Evolutionary conservation across 2,329 filamentous ascomycete genomes (phyloP).

Genomic region (Paecilomyces sp.): DNA sequence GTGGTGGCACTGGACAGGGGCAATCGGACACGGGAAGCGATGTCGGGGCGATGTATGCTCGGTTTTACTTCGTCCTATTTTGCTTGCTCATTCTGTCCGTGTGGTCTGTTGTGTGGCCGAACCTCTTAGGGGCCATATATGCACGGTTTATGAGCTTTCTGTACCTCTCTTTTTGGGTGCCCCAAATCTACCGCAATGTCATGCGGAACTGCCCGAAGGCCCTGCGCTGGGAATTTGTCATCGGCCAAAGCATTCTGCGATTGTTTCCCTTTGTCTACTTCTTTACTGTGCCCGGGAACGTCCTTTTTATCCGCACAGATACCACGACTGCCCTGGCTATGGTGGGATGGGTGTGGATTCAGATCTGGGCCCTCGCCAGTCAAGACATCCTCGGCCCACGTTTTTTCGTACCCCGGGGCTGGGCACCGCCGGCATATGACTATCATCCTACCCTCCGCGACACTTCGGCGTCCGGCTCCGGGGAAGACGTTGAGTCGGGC

Average conservation of each 20-base stretch:
- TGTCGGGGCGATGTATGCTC: conserved; percentile 53
- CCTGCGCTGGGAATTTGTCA: conserved; percentile 82
- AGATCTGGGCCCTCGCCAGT: conserved; percentile 67
- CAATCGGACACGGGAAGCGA: conserved; percentile 35
- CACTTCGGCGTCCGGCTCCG: conserved; percentile 30
- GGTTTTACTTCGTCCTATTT: conserved; percentile 56
- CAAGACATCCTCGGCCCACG: conserved; percentile 83
- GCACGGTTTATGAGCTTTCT: conserved; percentile 58
- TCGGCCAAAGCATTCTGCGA: conserved; percentile 73
- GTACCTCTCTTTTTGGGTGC: conserved; percentile 87
- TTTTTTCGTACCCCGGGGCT: conserved; percentile 69
- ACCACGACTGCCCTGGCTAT: conserved; percentile 57
- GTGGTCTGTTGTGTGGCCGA: conserved; percentile 52
- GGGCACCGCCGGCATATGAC: conserved; percentile 67
- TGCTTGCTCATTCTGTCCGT: conserved; percentile 52
- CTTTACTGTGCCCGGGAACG: conserved; percentile 68
- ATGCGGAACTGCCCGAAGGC: conserved; percentile 87
- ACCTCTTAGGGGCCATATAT: conserved; percentile 46
- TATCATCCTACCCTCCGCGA: conserved; percentile 80
- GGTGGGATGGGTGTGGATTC: conserved; percentile 76
- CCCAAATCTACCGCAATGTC: conserved; percentile 85
- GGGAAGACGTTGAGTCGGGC: conserved; percentile 73
- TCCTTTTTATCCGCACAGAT: conserved; percentile 70
- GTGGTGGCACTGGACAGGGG: conserved; percentile 25
- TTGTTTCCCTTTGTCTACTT: conserved; percentile 80